Evolutionary conservation across 495 filamentous ascomycete species (phyloP).

Genomic region (Entonaema liquescens): DNA sequence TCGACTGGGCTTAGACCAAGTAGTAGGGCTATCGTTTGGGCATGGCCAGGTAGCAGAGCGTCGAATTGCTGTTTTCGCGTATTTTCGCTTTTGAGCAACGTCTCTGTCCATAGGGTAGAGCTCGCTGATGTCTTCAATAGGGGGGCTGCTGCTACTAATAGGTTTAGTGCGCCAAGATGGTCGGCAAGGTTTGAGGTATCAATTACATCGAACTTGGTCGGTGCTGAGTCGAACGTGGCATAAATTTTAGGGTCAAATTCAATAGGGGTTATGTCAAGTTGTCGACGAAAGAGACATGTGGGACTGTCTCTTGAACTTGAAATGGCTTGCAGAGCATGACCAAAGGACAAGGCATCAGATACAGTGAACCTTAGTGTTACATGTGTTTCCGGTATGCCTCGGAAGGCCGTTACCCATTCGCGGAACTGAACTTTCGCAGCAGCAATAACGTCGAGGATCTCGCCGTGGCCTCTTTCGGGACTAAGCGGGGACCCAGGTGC

Average conservation of each 20-base stretch:
- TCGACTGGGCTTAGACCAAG: conserved; percentile 40
- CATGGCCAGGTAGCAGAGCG: conserved; percentile 30
- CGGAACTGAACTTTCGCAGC: conserved; percentile 46
- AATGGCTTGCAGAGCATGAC: conserved; percentile 31
- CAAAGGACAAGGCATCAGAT: conserved; percentile 39
- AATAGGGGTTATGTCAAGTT: conserved; percentile 12
- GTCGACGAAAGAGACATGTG: conserved; percentile 17
- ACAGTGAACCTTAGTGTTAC: conserved; percentile 35
- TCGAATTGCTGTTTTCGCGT: conserved; percentile 30
- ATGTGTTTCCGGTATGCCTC: conserved; percentile 1
- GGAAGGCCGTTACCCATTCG: conserved; percentile 48
- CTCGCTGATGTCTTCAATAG: conserved; percentile 34
- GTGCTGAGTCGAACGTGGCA: conserved; percentile 16
- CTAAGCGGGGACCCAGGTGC: conserved; percentile 28
- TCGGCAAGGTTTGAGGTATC: conserved; percentile 44
- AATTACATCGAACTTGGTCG: conserved; percentile 42
- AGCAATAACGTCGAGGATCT: conserved; percentile 6
- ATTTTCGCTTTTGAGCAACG: conserved; percentile 9
- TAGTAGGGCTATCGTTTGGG: conserved; percentile 37
- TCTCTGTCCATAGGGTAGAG: conserved; percentile 42
- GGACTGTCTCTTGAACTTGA: background rate
- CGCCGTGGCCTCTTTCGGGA: background rate
- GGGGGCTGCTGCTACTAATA: conserved; percentile 37
- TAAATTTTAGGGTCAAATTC: conserved; percentile 32
- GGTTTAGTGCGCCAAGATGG: conserved; percentile 32